A percentile compares a stretch with the other conserved stretches of the same genome.
These are phyloP conservation scores for Carallia brachiata DNA, from an alignment of 345 rosid species.

Conservation along the genomic window DNA sequence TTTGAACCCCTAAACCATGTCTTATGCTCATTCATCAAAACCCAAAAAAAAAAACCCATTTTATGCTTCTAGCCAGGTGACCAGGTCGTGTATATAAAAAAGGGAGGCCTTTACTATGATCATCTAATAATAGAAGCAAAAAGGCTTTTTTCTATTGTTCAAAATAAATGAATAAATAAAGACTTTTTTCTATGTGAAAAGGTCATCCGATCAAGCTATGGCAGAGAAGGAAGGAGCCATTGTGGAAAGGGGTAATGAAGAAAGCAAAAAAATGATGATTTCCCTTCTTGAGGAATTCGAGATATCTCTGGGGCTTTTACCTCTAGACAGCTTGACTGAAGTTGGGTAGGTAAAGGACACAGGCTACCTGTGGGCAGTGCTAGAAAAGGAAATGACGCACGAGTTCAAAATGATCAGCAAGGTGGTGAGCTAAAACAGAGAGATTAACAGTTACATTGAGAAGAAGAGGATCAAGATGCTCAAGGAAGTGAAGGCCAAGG, in stretches of 20 bases:
- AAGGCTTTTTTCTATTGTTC: no score
- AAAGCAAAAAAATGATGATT: slow-evolving; percentile 37
- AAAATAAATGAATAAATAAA: no score
- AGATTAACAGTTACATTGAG: slow-evolving; percentile 38
- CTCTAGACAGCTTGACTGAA: slow-evolving; percentile 48
- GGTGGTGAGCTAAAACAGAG: slow-evolving; percentile 42
- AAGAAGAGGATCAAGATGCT: slow-evolving; percentile 48
- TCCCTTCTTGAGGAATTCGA: slow-evolving; percentile 45
- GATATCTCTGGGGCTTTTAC: slow-evolving; percentile 55
- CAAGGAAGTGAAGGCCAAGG: slow-evolving; percentile 61
- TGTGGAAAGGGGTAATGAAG: slow-evolving; percentile 40
- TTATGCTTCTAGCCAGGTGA: no score
- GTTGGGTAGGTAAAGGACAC: slow-evolving; percentile 49
- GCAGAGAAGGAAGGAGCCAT: slow-evolving; percentile 49
- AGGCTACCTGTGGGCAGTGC: slow-evolving; percentile 59
- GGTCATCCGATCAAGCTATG: slow-evolving; percentile 17
- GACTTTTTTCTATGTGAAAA: no score
- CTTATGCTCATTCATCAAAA: no score
- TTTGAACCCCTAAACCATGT: no score
- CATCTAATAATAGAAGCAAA: no score
- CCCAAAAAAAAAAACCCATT: no score
- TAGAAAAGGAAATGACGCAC: slow-evolving; percentile 51
- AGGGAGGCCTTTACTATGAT: no score
- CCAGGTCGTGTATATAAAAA: no score
- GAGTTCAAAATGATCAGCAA: slow-evolving; percentile 48